Evolutionary conservation across 345 rosid species (phyloP).

Genomic region (Moricandia arvensis): DNA sequence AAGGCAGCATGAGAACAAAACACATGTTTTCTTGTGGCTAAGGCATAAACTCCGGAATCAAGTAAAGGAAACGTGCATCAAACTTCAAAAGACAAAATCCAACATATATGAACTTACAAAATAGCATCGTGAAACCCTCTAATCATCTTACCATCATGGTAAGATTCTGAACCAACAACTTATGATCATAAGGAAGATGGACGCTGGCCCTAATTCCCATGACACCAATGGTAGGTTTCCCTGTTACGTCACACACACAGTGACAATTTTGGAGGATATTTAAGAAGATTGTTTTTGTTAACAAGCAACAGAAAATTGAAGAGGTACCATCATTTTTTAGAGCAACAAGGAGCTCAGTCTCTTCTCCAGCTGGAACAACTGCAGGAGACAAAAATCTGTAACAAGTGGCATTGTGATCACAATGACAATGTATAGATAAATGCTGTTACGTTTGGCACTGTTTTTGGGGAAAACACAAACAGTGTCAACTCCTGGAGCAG

Average conservation of each 20-base stretch:
- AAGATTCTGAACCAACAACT: conserved; percentile 78
- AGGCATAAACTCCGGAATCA: neutral
- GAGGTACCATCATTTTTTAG: conserved; percentile 79
- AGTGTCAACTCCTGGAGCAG: conserved; percentile 73
- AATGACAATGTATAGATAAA: neutral
- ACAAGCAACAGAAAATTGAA: neutral
- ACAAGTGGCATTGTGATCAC: neutral
- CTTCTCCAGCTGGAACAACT: conserved; percentile 92
- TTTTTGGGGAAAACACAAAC: conserved; percentile 81
- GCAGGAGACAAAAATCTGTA: conserved; percentile 14
- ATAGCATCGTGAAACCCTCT: neutral
- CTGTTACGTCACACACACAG: conserved; percentile 41
- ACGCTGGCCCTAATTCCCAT: conserved; percentile 87
- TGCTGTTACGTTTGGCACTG: conserved; percentile 57
- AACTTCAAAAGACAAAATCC: neutral
- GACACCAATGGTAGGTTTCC: conserved; percentile 56
- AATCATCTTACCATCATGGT: conserved; percentile 57
- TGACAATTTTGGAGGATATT: conserved; percentile 2
- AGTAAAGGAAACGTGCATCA: neutral
- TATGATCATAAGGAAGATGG: conserved; percentile 85
- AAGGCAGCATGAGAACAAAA: neutral
- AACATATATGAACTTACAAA: neutral
- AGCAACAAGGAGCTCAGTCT: conserved; percentile 79
- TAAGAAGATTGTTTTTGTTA: neutral
- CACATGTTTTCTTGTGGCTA: neutral